Evolutionary conservation across 2,329 filamentous ascomycete genomes (phyloP).

Genomic region (Fusarium sp.): DNA sequence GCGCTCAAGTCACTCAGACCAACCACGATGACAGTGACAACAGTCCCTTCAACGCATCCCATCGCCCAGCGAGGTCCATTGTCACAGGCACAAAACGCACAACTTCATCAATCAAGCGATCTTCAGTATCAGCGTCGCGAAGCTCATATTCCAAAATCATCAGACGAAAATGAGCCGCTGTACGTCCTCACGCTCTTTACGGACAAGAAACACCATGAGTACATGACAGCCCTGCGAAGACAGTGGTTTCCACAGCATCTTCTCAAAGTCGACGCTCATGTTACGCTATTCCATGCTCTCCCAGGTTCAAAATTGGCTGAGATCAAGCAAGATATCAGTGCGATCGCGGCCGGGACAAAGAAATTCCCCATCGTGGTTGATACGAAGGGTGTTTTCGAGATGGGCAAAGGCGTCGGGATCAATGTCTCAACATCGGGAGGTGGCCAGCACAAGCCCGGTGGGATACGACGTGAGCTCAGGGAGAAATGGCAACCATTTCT

Average conservation of each 20-base stretch:
- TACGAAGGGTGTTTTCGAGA: constrained; percentile 16
- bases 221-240: constrained; percentile 20
- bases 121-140: constrained; percentile 25
- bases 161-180: background rate
- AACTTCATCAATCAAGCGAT: constrained; percentile 8
- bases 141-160: constrained; percentile 5
- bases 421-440: constrained; percentile 2
- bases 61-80: background rate
- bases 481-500: constrained; percentile 23
- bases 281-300: constrained; percentile 35
- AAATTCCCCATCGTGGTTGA: constrained; percentile 1
- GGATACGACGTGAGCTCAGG: constrained; percentile 20
- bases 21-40: constrained; percentile 16
- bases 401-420: constrained; percentile 32
- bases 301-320: constrained; percentile 24
- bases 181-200: constrained; percentile 32
- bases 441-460: constrained; percentile 1
- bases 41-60: constrained; percentile 13
- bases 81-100: background rate
- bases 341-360: background rate
- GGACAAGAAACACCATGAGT: constrained; percentile 14
- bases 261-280: constrained; percentile 30
- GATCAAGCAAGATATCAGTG: constrained; percentile 9
- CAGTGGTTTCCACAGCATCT: constrained; percentile 28
- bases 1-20: background rate